A percentile compares a stretch with the other conserved stretches of the same genome.
Evolutionary conservation across 2,329 filamentous ascomycete species (phyloP).

Genomic region (Fusarium xyrophilum): DNA sequence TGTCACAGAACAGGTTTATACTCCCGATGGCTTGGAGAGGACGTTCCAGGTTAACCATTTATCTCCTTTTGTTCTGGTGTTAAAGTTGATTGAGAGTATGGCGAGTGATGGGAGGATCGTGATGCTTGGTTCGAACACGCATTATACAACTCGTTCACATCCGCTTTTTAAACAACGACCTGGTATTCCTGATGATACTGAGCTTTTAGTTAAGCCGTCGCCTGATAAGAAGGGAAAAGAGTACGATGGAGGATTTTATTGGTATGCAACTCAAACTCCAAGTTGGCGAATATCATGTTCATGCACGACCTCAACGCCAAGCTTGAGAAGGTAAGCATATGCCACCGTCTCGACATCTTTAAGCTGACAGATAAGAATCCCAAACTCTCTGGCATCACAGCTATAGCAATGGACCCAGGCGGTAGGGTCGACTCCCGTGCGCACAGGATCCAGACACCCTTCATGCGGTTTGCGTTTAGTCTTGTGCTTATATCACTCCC

Average conservation of each 20-base stretch:
- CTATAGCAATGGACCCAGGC: constrained; percentile 35
- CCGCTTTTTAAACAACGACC: constrained; percentile 22
- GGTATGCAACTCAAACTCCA: too few species aligned
- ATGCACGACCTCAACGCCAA: constrained; percentile 36
- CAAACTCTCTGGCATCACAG: constrained; percentile 30
- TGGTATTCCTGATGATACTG: constrained; percentile 11
- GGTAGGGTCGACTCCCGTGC: constrained; percentile 35
- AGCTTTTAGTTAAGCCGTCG: constrained; percentile 1
- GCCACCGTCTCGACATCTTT: too few species aligned
- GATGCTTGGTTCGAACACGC: constrained; percentile 20
- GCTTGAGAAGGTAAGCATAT: constrained; percentile 11
- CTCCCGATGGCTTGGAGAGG: constrained; percentile 22
- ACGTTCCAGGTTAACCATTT: constrained; percentile 35
- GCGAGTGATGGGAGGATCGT: constrained; percentile 11
- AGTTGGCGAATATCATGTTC: constrained; percentile 38
- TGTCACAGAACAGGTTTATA: constrained; percentile 7
- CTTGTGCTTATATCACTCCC: neutral
- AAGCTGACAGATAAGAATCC: constrained; percentile 14
- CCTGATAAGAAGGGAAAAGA: constrained; percentile 15
- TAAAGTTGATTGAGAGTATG: constrained; percentile 33
- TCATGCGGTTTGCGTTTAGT: neutral
- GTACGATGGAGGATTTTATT: constrained; percentile 35
- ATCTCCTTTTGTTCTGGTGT: constrained; percentile 32
- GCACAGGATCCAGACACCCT: constrained; percentile 14
- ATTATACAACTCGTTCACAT: constrained; percentile 23